Evolutionary conservation across 1,139 yeast genomes (phyloP).

Genomic region (Debaryomycetaceae sp.): DNA sequence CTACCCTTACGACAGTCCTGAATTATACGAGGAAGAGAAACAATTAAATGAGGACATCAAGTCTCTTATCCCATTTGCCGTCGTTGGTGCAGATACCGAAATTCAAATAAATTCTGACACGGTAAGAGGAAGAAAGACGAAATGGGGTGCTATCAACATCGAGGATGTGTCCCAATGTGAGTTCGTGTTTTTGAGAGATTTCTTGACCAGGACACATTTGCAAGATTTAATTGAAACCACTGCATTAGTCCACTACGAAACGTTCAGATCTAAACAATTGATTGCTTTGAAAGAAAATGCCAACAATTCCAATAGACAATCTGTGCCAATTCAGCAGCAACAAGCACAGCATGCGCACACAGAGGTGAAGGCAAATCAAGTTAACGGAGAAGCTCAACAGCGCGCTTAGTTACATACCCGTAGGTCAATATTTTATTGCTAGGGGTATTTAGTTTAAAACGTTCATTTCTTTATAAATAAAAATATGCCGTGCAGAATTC

Average conservation of each 20-base stretch:
- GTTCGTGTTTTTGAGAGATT: constrained; percentile 88
- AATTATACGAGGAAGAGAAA: constrained; percentile 72
- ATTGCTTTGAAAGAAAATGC: constrained; percentile 92
- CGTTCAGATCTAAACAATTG: constrained; percentile 90
- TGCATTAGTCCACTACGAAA: constrained; percentile 82
- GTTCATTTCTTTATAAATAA: constrained; percentile 3
- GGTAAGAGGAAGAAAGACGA: constrained; percentile 86
- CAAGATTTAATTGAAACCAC: constrained; percentile 97
- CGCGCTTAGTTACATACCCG: constrained; percentile 3
- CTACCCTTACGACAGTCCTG: constrained; percentile 84
- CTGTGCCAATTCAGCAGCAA: constrained; percentile 7
- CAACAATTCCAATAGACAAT: constrained; percentile 37
- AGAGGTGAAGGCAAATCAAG: constrained; percentile 1
- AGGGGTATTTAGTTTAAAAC: neutral
- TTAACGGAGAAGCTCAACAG: constrained; percentile 6
- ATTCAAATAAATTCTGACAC: constrained; percentile 71
- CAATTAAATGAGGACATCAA: constrained; percentile 75
- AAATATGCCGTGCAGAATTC: neutral
- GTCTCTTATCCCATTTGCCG: constrained; percentile 87
- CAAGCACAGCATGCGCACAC: constrained; percentile 1
- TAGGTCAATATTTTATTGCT: constrained; percentile 4
- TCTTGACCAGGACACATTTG: constrained; percentile 89
- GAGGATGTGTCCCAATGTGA: constrained; percentile 96
- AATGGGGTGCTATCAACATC: constrained; percentile 90
- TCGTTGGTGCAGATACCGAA: constrained; percentile 87